Evolutionary conservation across 139 green algal genomes (phyloP).

Genomic region (Chlorella sp.): DNA sequence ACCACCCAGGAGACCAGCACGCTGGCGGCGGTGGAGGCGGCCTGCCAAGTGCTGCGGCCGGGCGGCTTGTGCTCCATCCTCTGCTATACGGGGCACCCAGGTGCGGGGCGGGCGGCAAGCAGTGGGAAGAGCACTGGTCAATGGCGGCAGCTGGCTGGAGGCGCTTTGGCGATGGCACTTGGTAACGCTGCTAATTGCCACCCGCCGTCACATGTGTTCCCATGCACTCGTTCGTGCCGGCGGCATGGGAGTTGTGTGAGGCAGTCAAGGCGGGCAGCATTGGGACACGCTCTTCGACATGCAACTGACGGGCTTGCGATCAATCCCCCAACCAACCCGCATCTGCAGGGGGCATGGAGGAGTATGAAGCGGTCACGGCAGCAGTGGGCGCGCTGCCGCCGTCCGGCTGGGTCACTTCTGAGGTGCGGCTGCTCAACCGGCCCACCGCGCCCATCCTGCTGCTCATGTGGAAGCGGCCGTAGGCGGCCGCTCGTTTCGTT

Average conservation of each 20-base stretch:
- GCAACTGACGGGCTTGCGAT: too few relatives aligned
- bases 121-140: too few relatives aligned
- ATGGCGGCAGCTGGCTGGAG: too few relatives aligned
- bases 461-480: slow-evolving; percentile 41
- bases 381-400: slow-evolving; percentile 28
- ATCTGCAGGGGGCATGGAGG: slow-evolving; percentile 50
- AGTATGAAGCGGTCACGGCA: slow-evolving; percentile 52
- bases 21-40: slow-evolving; percentile 52
- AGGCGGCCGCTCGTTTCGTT: too few relatives aligned
- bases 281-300: too few relatives aligned
- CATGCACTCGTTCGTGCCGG: too few relatives aligned
- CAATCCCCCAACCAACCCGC: too few relatives aligned
- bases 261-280: too few relatives aligned
- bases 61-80: slow-evolving; percentile 62
- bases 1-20: slow-evolving; percentile 54
- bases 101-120: neutral
- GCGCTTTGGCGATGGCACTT: too few relatives aligned
- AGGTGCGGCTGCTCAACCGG: slow-evolving; percentile 61
- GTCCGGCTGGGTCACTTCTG: slow-evolving; percentile 43
- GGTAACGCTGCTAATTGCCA: too few relatives aligned
- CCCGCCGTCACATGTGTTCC: too few relatives aligned
- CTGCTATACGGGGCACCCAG: slow-evolving; percentile 67
- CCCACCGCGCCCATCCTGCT: slow-evolving; percentile 59
- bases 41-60: slow-evolving; percentile 48
- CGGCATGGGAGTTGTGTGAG: too few relatives aligned